Evolutionary conservation across 2,329 filamentous ascomycete species (phyloP), one percentile per base, ranked within the genome.

Genomic region (Sporothrix pallida): DNA sequence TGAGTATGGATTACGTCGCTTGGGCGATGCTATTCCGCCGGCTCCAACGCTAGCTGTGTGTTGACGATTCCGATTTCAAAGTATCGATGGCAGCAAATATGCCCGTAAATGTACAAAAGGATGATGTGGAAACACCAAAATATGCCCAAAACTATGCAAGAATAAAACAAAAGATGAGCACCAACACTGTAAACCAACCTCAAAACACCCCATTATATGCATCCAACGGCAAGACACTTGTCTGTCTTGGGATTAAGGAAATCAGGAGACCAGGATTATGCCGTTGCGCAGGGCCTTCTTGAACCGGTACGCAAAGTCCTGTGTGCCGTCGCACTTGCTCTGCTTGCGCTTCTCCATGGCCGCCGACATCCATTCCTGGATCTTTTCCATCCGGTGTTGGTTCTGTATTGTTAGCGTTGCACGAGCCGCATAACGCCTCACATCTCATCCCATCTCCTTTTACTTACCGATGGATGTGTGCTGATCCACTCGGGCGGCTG

Each of bases 391-490:
- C 26, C 92, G 84, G 74, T 88, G 88, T 73, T 88, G 84, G 77
- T 90, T 90, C 83, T 89, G 75, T 48, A 48, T 31, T 42, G 54
- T 63, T 71, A 68, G 63, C 42, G 17, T 63, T 26, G 31, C 31
- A 37, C 8, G 4, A 12, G 2, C 12, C 48, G 52, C 5, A 13
- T 12, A 56, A 56, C 23, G 23, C 23, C 3, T 26, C 23, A 26
- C n/a, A 20, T 54, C 50, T 4, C 31, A 7, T 37, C 31, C 7
- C 31, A 7, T 37, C 7, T 37, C 31, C 31, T 15, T n/a, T n/a
- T 23, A 83, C 87, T 74, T 83, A 90, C 88, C 75, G 90, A 91
- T 50, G 93, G 93, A 83, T 95, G 93, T 6, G 93, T 95, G 78
- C 89, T 92, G 77, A 94, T 82, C 83, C 93, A 91, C 81, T 94